Evolutionary conservation across 2,329 filamentous ascomycete species (phyloP).

Genomic region (Verticillium tricorpus): DNA sequence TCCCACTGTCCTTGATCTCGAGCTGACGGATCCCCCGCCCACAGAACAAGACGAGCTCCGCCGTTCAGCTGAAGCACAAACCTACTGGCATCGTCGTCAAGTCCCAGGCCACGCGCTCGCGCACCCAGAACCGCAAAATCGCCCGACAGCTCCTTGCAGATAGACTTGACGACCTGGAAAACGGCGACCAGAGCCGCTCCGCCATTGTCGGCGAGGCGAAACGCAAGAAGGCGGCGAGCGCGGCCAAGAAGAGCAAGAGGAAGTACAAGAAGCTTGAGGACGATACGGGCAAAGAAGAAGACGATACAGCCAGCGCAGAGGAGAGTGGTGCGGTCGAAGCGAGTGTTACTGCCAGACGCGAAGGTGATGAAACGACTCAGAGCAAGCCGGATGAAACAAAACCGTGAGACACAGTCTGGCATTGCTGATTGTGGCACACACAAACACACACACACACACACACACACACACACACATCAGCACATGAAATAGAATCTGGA

Average conservation of each 20-base stretch:
- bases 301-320: not conserved
- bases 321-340: not conserved
- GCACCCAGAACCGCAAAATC: slow-evolving; percentile 80
- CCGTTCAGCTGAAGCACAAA: slow-evolving; percentile 85
- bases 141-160: slow-evolving; percentile 75
- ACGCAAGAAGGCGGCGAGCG: slow-evolving; percentile 68
- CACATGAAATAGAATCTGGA: slow-evolving; percentile 19
- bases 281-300: slow-evolving; percentile 7
- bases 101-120: slow-evolving; percentile 84
- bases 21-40: not conserved
- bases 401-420: not conserved
- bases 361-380: not conserved
- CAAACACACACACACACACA: not conserved
- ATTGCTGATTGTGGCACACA: not conserved
- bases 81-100: slow-evolving; percentile 93
- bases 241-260: slow-evolving; percentile 73
- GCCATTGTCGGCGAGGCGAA: slow-evolving; percentile 60
- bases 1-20: slow-evolving; percentile 2
- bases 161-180: slow-evolving; percentile 65
- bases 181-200: slow-evolving; percentile 65
- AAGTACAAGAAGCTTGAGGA: slow-evolving; percentile 65
- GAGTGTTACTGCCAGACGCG: not conserved
- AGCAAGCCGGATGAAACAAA: not conserved
- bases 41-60: slow-evolving; percentile 93
- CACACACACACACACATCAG: slow-evolving; percentile 13